Evolutionary conservation across 2,329 filamentous ascomycete genomes (phyloP), one percentile per base, ranked within the genome.

Genomic region (Neocucurbitaria cava): DNA sequence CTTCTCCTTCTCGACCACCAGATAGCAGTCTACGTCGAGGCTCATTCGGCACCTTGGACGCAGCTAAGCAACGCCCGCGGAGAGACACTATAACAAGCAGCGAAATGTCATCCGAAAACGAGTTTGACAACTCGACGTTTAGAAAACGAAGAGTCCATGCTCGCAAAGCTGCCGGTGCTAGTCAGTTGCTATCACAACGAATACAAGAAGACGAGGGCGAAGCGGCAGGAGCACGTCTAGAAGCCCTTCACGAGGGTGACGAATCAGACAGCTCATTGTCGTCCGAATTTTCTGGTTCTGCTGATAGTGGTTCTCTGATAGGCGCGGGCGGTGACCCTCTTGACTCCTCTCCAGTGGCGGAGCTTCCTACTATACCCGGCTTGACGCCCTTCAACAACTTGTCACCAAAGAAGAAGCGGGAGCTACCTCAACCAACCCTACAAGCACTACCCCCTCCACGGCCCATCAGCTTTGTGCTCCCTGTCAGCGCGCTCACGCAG

Each of bases 21-120:
- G 76, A 80, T 20, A 53, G 46, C 2, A 33, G 51, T 21, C 36
- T 56, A 31, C 56, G 53, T n/a, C 81, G 89, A 62, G 89, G 88
- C 10, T 93, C 90, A 0, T 84, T 92, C 63, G 88, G 89, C 18
- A 85, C 88, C 0, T 76, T 91, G 23, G 89, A 91, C 63, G 85
- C 84, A 1, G 84, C 89, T 53, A 90, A 88, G 71, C 87, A 89
- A 75, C 81, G 89, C 15, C 82, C 87, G 1, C 81, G 90, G 30
- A 80, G 89, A 60, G 90, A 92, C 71, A 93, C 90, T 0, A 87
- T 90, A 42, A 93, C 90, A 1, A 92, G 89, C 75, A 92, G 89
- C 66, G 90, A 94, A 63, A 86, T 94, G 65, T 93, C 90, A 0
- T 93, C 90, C 0, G 90, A 94, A 58, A 92, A 91, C 64, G 90